Evolutionary conservation across 1,284 basidiomycete genomes (phyloP), one percentile per base, ranked within the genome.

Genomic region (Mycosarcoma maydis): DNA sequence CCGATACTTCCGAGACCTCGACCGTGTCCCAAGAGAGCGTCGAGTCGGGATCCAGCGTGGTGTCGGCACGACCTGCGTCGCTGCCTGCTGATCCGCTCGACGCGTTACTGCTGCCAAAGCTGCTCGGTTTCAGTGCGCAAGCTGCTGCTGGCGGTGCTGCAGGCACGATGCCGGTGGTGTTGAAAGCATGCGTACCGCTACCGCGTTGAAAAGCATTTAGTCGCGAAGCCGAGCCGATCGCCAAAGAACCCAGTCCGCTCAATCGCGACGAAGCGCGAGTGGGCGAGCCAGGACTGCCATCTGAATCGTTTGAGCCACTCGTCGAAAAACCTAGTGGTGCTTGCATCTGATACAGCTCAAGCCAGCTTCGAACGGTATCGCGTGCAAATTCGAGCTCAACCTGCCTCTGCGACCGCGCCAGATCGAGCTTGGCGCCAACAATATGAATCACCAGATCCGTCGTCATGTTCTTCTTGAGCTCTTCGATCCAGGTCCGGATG

Each of bases 401-500:
- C 17, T 73, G 66, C 14, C 81, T 54, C 16, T 43, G 23, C 8
- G 26, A 29, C 19, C 48, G 27, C 1, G 64, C 67, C 42, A 94
- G 85, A 85, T 94, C 92, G 70, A 89, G 88, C 83, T 95, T 95
- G 60, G 92, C 88, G 59, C 92, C 92, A 68, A 94, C 92, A 69
- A 95, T 91, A 83, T 92, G 92, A 74, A 94, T 92, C 79, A 94
- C 89, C 52, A 94, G 86, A 77, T 82, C 73, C 86, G 87, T 51
- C 86, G 85, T 79, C 91, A 93, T 83, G 82, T 94, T 83, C 19
- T 69, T 90, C 85, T 90, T 91, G 57, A 94, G 85, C 84, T 95
- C 75, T 84, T 94, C 91, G 55, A 98, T 86, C 94, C 95, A 98
- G 48, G 90, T 90, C 65, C 90, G 87, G 65, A 97, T 88, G 82